Conservation (phyloP, 2,329 filamentous ascomycete genomes). For the Raffaelea arxii region DNA sequence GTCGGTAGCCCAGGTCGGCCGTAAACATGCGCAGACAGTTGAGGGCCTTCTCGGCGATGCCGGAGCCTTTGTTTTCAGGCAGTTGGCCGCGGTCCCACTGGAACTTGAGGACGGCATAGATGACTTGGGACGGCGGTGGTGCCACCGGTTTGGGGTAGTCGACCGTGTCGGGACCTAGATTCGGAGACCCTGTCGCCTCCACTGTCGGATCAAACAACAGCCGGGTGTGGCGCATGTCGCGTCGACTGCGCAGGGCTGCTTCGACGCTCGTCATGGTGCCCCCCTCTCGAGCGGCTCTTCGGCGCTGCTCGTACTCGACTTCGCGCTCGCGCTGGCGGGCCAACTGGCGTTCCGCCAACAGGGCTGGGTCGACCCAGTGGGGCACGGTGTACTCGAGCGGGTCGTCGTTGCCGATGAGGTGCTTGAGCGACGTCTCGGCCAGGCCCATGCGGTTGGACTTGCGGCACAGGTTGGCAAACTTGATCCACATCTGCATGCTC, state of each 20-base stretch:
- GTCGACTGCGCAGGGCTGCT: conserved; percentile 1
- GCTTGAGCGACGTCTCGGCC: conserved; percentile 88
- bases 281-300: conserved; percentile 6
- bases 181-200: conserved; percentile 1
- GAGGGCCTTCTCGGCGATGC: conserved; percentile 43
- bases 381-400: conserved; percentile 52
- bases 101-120: conserved; percentile 95
- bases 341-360: conserved; percentile 15
- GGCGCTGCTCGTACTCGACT: conserved; percentile 8
- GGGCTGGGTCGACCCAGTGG: conserved; percentile 37
- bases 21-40: conserved; percentile 53
- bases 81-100: conserved; percentile 82
- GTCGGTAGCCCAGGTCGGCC: conserved; percentile 44
- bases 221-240: conserved; percentile 11
- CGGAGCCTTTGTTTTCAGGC: conserved; percentile 28
- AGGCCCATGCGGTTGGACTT: conserved; percentile 92
- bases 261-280: conserved; percentile 2
- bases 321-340: conserved; percentile 10
- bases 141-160: conserved; percentile 8
- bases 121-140: conserved; percentile 59
- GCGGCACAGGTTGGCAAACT: conserved; percentile 94
- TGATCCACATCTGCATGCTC: conserved; percentile 99
- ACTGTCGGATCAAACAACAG: conserved; percentile 9
- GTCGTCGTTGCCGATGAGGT: conserved; percentile 67
- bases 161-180: conserved; percentile 2